phyloP scores from a whole-genome alignment of 345 rosid genomes.

The Eucalyptus regnans region DNA sequence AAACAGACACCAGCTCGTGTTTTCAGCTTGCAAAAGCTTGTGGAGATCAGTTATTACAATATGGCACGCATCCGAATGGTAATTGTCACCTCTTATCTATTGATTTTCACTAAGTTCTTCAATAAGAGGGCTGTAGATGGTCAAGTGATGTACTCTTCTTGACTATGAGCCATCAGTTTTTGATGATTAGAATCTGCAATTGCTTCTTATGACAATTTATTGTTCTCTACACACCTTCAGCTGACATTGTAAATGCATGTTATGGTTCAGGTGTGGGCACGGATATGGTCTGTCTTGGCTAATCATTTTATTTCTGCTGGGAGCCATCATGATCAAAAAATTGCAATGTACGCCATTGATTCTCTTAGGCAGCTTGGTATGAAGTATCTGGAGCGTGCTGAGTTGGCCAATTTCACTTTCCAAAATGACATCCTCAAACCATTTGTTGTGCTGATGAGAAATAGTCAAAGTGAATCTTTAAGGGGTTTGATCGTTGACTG shows the following conservation, averaged over 20 bases:
- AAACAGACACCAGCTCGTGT: conserved; percentile 98
- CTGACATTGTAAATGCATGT: background rate
- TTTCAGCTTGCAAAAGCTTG: conserved; percentile 97
- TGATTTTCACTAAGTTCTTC: background rate
- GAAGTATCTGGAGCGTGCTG: conserved; percentile 89
- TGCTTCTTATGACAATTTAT: background rate
- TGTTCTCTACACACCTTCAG: background rate
- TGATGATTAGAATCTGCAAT: background rate
- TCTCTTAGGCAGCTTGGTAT: conserved; percentile 89
- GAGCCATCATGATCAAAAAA: conserved; percentile 85
- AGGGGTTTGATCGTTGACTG: conserved; percentile 89
- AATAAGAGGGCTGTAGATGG: background rate
- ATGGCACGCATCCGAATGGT: conserved; percentile 98
- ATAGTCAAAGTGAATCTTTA: conserved; percentile 62
- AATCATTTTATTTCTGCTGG: conserved; percentile 93
- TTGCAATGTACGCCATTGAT: conserved; percentile 94
- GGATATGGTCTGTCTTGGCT: conserved; percentile 87
- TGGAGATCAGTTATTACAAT: conserved; percentile 98
- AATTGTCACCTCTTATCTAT: background rate
- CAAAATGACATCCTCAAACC: conserved; percentile 96
- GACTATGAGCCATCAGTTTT: background rate
- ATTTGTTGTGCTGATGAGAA: conserved; percentile 83
- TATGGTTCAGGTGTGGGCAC: conserved; percentile 75
- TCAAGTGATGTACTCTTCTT: background rate
- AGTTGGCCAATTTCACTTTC: conserved; percentile 83